phyloP scores from a whole-genome alignment of 164 flowering plant genomes.

The Nymphaea colorata region DNA sequence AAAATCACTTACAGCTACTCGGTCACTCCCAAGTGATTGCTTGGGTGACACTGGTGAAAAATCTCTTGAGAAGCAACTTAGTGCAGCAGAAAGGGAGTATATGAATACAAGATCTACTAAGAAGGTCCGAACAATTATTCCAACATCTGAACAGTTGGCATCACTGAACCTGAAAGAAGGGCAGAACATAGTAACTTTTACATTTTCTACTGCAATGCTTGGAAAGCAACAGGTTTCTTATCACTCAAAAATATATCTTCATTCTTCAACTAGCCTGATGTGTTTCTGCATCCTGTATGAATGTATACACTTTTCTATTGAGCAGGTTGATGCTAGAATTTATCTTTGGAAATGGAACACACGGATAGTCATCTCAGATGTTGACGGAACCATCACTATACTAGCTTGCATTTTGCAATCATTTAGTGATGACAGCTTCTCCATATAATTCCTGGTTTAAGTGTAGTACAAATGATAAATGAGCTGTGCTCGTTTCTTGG shows the following conservation, averaged over 20 bases:
- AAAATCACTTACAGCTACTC: conserved; percentile 15
- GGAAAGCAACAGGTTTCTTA: conserved; percentile 80
- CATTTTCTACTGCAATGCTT: conserved; percentile 82
- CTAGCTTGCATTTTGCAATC: conserved; percentile 12
- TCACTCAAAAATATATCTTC: neutral
- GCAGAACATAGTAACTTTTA: conserved; percentile 57
- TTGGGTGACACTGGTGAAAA: conserved; percentile 13
- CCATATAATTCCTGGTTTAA: too few species aligned
- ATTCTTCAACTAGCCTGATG: neutral
- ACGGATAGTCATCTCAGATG: conserved; percentile 86
- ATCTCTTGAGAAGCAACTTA: conserved; percentile 12
- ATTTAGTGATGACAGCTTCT: too few species aligned
- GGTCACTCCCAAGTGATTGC: conserved; percentile 10
- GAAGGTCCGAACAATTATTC: conserved; percentile 34
- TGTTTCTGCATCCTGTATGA: neutral
- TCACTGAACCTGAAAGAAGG: conserved; percentile 83
- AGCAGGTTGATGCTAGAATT: conserved; percentile 92
- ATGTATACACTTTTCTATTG: neutral
- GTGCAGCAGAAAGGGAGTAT: conserved; percentile 1
- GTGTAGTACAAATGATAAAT: too few species aligned
- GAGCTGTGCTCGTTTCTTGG: too few species aligned
- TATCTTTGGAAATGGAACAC: conserved; percentile 97
- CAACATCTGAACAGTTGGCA: conserved; percentile 81
- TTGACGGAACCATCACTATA: conserved; percentile 98
- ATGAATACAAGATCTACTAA: conserved; percentile 23